These are phyloP conservation scores for Dendrobium chrysotoxum DNA, from an alignment of 106 monocot species.

Conservation along the genomic window DNA sequence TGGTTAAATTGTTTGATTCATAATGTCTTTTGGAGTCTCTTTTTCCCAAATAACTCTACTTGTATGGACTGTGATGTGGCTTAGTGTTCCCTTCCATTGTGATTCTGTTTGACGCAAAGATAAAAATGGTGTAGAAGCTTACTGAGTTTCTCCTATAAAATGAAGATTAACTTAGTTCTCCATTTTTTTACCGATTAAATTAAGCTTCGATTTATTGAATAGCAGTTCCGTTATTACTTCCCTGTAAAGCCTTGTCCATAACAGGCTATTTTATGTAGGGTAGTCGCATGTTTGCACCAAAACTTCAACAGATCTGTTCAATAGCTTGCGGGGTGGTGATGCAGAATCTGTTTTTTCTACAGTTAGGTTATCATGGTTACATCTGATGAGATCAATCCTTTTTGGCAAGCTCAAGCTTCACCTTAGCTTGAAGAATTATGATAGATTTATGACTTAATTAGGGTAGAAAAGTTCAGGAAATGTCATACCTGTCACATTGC, in stretches of 20 bases:
- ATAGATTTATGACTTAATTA: too few relatives aligned
- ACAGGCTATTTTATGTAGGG: neutral
- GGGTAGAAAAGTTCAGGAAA: too few relatives aligned
- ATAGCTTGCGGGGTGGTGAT: neutral
- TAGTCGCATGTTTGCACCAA: neutral
- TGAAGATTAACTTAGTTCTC: neutral
- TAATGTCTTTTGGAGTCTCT: too few relatives aligned
- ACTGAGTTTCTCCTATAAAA: neutral
- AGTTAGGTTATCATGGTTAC: neutral
- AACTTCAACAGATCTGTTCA: neutral
- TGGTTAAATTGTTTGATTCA: too few relatives aligned
- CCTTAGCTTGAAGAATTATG: too few relatives aligned
- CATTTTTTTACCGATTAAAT: neutral
- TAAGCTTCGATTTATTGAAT: neutral
- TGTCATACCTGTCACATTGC: too few relatives aligned
- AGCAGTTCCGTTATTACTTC: neutral
- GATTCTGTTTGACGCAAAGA: neutral
- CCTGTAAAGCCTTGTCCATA: neutral
- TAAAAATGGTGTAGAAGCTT: neutral
- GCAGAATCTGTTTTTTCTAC: neutral
- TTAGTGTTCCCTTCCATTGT: too few relatives aligned
- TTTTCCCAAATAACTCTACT: too few relatives aligned
- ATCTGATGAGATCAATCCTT: neutral
- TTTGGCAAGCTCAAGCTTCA: neutral
- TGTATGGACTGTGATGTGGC: too few relatives aligned